Base-by-base conservation (phyloP, 768 basidiomycete genomes). In the Pleurotus sapidus region DNA sequence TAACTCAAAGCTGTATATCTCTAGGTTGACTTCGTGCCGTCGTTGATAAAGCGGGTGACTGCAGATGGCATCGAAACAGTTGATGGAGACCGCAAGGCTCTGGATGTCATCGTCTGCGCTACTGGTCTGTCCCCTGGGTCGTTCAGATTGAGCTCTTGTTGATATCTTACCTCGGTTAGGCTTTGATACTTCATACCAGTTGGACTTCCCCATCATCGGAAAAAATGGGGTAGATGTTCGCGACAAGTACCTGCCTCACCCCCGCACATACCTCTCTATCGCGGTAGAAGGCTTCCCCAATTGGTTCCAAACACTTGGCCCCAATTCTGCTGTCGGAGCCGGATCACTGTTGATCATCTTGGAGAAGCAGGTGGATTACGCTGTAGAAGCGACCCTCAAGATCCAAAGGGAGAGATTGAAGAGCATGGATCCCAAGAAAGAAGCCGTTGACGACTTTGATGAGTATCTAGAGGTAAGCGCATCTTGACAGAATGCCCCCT, bases 201-300 rank as follows among this genome's bases (percentile, higher is more conserved):
- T 73, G 17, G 74, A 76, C 15, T 84, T 83, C 64, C 72, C 78
- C 34, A 71, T 88, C 61, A 67, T 84, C 53, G 84, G 84, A 4
- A 79, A 82, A 11, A 68, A 74, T 18, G 84, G 85, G 2, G 61
- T 77, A 7, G 73, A 79, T 51, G 69, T 89, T 4, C 75, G 76
- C 53, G 75, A 82, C n/a, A 77, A 77, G 55, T 85, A 81, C 67
- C 72, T 67, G 1, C 82, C 84, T 3, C 74, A 83, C 61, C 84
- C 86, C 2, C 67, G 68, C 9, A 79, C 83, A 3, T 89, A 89
- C 66, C 74, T 89, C 5, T 74, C 81, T 5, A 64, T 87, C 30
- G 77, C 80, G 18, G 76, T 83, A 17, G 81, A 86, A 47, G 84
- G 81, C 6, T 87, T 88, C 68, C 87, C 88, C n/a, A 88, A 87